Base-by-base conservation (phyloP, 805 yeast genomes). In the Komagataella pseudopastoris region DNA sequence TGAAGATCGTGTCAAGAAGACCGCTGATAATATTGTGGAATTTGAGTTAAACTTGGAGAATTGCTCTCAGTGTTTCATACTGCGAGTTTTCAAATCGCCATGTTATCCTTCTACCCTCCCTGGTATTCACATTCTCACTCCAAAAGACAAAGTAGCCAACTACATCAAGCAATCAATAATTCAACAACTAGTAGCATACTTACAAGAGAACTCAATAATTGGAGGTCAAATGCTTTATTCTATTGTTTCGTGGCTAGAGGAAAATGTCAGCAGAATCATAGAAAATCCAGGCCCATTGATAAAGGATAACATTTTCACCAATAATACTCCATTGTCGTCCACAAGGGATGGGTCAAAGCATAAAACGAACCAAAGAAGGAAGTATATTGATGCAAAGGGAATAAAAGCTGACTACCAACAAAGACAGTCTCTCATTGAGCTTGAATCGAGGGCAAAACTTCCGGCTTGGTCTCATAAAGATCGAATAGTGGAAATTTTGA, bases 381-480 rank as follows among this genome's bases (percentile, higher is more conserved):
- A 50, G 8, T 48, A 57, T 36, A 54, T 51, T 22, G 49, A 50
- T 46, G 52, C 52, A 51, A 16, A 20, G 20, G 54, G 62, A 49
- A 59, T 81, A 20, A 59, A 64, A 52, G 50, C 58, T 1, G 68
- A 69, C 16, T 73, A 77, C 55, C 51, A 54, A 0, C 51, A 52
- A 18, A 69, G 74, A 52, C 52, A 60, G n/a, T 54, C 58, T 5
- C 58, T 70, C 0, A 30, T 55, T 0, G 70, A 66, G 47, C 47
- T 78, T 4, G 52, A 58, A 2, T 63, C 67, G 8, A 75, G 98
- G 57, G 56, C 74, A 7, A 63, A 65, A 6, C 67, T 91, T 36
- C 98, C 99, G 0, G 98, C 98, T 0, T 91, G 96, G 95, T 63
- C 69, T 12, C 85, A 82, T 60, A 74, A 71, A 51, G 65, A 74